Conservation (phyloP, 148 eudicot species). For the Rhododendron ovatum region DNA sequence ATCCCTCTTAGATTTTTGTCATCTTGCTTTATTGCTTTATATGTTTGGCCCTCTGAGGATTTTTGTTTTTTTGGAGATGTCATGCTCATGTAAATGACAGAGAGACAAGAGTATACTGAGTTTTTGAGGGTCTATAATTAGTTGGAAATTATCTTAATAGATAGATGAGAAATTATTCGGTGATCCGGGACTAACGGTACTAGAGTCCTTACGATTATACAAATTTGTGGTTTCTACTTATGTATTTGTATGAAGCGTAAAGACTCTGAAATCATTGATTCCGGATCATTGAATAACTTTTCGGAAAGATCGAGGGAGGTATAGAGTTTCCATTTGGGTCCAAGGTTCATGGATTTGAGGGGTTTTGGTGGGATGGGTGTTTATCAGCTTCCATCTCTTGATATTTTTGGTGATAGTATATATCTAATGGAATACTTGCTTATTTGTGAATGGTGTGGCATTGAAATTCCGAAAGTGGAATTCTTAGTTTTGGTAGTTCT, state of each 20-base stretch:
- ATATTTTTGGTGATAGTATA: background rate
- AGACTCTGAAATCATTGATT: background rate
- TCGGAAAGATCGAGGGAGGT: background rate
- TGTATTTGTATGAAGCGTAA: background rate
- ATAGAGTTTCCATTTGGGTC: background rate
- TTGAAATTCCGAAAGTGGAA: background rate
- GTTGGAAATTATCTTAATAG: background rate
- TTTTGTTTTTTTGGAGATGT: background rate
- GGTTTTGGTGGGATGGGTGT: background rate
- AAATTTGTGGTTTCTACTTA: background rate
- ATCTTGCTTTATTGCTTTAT: constrained; percentile 12
- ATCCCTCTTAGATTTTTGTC: background rate
- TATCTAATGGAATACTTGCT: background rate
- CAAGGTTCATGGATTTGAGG: background rate
- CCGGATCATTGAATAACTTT: background rate
- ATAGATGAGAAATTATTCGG: background rate
- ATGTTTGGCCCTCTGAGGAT: background rate
- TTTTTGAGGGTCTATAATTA: background rate
- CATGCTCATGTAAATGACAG: background rate
- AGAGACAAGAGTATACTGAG: background rate
- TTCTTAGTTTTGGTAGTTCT: background rate
- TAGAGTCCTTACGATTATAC: background rate
- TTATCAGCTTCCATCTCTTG: background rate
- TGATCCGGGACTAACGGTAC: background rate
- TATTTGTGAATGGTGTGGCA: background rate